Evolutionary conservation across 177 flowering plant genomes (phyloP), one percentile per base, ranked within the genome.

Genomic region (Telopea speciosissima): DNA sequence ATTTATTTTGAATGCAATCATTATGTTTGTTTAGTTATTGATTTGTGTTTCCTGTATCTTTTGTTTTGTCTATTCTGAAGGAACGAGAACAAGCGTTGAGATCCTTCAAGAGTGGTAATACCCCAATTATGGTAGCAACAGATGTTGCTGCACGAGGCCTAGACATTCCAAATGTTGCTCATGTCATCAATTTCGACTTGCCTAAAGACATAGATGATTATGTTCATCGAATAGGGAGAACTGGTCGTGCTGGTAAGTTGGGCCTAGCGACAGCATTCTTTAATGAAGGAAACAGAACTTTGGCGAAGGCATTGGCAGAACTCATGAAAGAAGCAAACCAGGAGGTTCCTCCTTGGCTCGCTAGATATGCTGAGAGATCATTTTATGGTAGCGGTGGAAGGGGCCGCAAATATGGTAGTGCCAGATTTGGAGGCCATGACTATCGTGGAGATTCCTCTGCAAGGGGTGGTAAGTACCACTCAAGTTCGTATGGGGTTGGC

Each of bases 171-270:
- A 78, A 82, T 67, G 91, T 87, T 61, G 78, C 86, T 0, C 91
- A 86, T 71, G 89, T 87, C 24, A 77, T 87, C 73, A 87, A 87
- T 49, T 87, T 79, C 66, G 91, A 87, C 76, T 28, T 87, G 70
- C 91, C 91, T 45, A 82, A 75, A 73, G 83, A 78, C 68, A 86
- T 87, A 69, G 89, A 84, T 54, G 87, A 87, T 72, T 87, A 85
- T 74, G 91, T 87, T 62, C 91, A 86, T 72, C 76, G 91, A 70
- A 87, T 87, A 6, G 91, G 91, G 5, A 66, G 91, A 24, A 87
- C 91, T 3, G 91, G 89, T 5, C 89, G 91, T 44, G 91, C 91
- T n/a, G 91, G 91, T 33, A 87, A 86, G 68, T 73, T 84, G 44
- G 91, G 91, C 7, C 14, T 83, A 21, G 91, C 91, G n/a, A 87